Evolutionary conservation across 495 filamentous ascomycete genomes (phyloP).

Genomic region (Tuber umbilicatum): DNA sequence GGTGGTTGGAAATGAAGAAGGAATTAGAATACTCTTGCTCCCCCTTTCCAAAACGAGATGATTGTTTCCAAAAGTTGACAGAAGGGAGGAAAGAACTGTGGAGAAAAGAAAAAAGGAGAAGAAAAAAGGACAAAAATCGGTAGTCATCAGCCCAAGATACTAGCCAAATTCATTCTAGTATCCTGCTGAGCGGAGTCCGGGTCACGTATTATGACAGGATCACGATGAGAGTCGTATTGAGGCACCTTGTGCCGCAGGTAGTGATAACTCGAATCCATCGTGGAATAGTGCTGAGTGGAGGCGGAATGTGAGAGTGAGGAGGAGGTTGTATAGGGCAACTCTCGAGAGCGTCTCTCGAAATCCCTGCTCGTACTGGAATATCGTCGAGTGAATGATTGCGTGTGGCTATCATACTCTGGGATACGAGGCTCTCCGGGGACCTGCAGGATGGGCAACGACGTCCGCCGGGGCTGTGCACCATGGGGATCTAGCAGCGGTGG

Average conservation of each 20-base stretch:
- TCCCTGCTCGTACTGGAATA: constrained; percentile 8
- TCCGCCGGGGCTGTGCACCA: constrained; percentile 22
- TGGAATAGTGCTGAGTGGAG: neutral
- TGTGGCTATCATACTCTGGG: constrained; percentile 17
- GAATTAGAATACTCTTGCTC: neutral
- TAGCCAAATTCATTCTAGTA: neutral
- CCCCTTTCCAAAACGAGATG: neutral
- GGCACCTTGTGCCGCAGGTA: constrained; percentile 4
- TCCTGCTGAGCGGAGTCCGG: neutral
- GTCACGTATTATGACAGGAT: neutral
- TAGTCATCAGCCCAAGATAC: neutral
- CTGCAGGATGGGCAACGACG: constrained; percentile 37
- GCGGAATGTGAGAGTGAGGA: neutral
- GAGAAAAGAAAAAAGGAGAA: neutral
- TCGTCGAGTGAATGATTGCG: constrained; percentile 29
- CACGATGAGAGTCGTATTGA: neutral
- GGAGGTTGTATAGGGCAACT: constrained; percentile 7
- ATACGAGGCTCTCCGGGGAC: constrained; percentile 21
- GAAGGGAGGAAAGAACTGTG: neutral
- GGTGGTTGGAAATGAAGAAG: neutral
- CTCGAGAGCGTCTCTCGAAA: constrained; percentile 20
- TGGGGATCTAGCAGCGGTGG: constrained; percentile 41
- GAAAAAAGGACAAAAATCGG: neutral
- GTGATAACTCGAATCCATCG: constrained; percentile 3
- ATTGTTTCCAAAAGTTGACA: neutral